Percentiles rank a stretch among this genome's conserved stretches.
Evolutionary conservation across 2,329 filamentous ascomycete species (phyloP).

Genomic region (Lachnellula arida): DNA sequence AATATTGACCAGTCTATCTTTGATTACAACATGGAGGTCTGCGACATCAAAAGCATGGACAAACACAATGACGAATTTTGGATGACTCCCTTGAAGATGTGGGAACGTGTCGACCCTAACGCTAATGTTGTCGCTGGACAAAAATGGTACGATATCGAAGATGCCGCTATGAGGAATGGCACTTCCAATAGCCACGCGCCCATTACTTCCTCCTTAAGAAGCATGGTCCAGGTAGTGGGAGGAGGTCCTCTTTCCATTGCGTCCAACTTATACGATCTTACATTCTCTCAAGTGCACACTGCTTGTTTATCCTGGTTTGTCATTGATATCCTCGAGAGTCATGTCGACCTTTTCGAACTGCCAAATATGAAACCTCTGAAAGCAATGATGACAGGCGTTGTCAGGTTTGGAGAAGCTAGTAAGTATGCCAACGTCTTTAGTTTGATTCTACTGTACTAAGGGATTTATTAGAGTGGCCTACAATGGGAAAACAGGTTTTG

Average conservation of each 20-base stretch:
- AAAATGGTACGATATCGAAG: not conserved
- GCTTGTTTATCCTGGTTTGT: slow-evolving; percentile 6
- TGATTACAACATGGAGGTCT: not conserved
- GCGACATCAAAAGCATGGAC: not conserved
- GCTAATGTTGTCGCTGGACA: not conserved
- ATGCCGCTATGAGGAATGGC: not conserved
- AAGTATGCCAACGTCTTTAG: not conserved
- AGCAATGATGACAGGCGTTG: slow-evolving; percentile 1
- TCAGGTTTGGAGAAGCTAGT: slow-evolving; percentile 8
- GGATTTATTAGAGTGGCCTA: slow-evolving; percentile 3
- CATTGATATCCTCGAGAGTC: slow-evolving; percentile 4
- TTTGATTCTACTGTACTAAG: not conserved
- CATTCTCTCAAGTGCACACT: slow-evolving; percentile 2
- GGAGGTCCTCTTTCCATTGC: not conserved
- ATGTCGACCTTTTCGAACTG: slow-evolving; percentile 3
- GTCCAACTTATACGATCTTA: not conserved
- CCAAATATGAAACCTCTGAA: slow-evolving; percentile 11
- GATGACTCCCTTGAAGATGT: not conserved
- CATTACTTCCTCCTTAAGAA: slow-evolving; percentile 8
- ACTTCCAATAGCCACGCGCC: slow-evolving; percentile 2
- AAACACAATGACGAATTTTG: not conserved
- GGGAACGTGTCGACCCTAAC: not conserved
- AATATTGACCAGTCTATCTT: not conserved
- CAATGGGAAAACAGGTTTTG: slow-evolving; percentile 2
- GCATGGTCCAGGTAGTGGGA: not conserved